phyloP scores from a whole-genome alignment of 257 asterid species.

The Cruciata laevipes region DNA sequence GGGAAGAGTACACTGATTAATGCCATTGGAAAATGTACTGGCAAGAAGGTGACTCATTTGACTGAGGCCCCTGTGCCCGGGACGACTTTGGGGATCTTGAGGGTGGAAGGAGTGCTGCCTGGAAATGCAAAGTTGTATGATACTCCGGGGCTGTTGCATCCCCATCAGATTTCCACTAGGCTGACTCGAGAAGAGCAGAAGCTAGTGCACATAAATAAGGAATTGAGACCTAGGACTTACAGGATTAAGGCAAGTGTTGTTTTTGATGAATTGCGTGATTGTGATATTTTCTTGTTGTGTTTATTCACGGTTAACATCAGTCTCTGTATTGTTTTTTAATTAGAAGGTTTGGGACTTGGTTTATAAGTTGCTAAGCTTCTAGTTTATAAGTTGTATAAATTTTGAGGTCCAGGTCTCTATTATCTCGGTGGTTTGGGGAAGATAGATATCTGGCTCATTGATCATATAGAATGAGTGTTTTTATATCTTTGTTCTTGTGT shows the following conservation, averaged over 20 bases:
- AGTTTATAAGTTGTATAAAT: not conserved
- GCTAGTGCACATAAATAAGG: constrained; percentile 52
- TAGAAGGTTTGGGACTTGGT: not conserved
- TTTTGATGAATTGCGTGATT: not conserved
- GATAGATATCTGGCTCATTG: not conserved
- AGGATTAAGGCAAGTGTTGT: constrained; percentile 61
- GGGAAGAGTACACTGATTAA: constrained; percentile 85
- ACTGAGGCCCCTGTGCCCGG: constrained; percentile 93
- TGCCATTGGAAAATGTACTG: constrained; percentile 59
- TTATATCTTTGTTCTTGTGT: not conserved
- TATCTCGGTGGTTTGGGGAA: not conserved
- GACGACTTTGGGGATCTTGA: constrained; percentile 78
- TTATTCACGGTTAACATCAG: not conserved
- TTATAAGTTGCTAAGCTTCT: constrained; percentile 3
- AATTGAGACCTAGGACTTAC: constrained; percentile 82
- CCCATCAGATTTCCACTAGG: constrained; percentile 78
- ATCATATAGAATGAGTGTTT: not conserved
- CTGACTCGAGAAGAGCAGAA: constrained; percentile 68
- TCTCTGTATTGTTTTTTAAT: not conserved
- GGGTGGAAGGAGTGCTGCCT: constrained; percentile 88
- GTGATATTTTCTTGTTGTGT: not conserved
- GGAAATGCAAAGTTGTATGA: constrained; percentile 77
- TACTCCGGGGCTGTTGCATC: constrained; percentile 89
- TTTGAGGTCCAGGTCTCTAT: not conserved
- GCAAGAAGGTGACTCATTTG: constrained; percentile 49